A percentile compares a stretch with the other conserved stretches of the same genome.
Conservation (phyloP, 306 rosid genomes). For the Astragalus glycyphyllos region DNA sequence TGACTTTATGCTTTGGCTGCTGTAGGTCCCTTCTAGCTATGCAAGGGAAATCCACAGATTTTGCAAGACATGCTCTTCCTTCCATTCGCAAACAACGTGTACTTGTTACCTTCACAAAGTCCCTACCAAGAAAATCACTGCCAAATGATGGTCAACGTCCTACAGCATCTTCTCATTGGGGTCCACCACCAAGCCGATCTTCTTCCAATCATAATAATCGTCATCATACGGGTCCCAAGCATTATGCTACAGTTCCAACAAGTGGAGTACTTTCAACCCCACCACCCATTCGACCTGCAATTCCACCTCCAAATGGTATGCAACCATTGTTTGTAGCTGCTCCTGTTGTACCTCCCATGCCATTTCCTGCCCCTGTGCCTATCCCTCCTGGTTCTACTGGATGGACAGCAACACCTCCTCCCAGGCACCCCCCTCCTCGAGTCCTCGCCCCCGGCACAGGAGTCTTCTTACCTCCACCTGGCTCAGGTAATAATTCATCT, state of each 20-base stretch:
- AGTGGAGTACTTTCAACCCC: slow-evolving; percentile 75
- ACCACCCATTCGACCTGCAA: slow-evolving; percentile 63
- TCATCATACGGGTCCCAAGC: slow-evolving; percentile 70
- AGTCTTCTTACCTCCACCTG: slow-evolving; percentile 95
- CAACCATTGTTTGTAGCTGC: slow-evolving; percentile 71
- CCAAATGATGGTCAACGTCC: slow-evolving; percentile 62
- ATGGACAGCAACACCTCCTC: slow-evolving; percentile 75
- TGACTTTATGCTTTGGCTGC: slow-evolving; percentile 32
- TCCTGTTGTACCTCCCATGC: slow-evolving; percentile 63
- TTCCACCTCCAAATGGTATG: slow-evolving; percentile 69
- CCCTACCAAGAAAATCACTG: slow-evolving; percentile 59
- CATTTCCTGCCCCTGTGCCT: slow-evolving; percentile 72
- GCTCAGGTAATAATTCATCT: slow-evolving; percentile 67
- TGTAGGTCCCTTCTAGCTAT: slow-evolving; percentile 69
- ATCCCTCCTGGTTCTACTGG: slow-evolving; percentile 67
- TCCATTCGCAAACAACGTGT: slow-evolving; percentile 80
- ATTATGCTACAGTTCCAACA: slow-evolving; percentile 56
- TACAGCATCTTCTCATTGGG: slow-evolving; percentile 66
- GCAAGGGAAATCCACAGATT: slow-evolving; percentile 82
- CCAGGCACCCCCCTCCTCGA: slow-evolving; percentile 83
- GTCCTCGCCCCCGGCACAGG: slow-evolving; percentile 85
- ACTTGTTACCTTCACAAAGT: slow-evolving; percentile 75
- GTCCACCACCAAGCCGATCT: slow-evolving; percentile 72
- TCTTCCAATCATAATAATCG: slow-evolving; percentile 72
- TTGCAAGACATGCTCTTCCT: slow-evolving; percentile 81